A percentile compares a stretch with the other conserved stretches of the same genome.
These are phyloP conservation scores for Brasenia schreberi DNA, from an alignment of 164 flowering plant genomes.

Conservation along the genomic window DNA sequence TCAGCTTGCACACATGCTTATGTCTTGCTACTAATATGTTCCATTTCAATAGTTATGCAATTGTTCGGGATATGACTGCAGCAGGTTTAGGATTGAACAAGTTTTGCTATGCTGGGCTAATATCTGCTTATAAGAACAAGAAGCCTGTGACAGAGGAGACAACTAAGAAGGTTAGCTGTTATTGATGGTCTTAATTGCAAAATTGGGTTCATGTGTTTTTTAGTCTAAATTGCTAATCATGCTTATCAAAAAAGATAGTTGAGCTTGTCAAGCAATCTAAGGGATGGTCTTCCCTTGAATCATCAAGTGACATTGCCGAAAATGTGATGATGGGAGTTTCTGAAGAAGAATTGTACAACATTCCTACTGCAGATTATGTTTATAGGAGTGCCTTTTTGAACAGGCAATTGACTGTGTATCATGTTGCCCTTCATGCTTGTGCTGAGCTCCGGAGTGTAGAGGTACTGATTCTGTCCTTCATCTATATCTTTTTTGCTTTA, in stretches of 20 bases:
- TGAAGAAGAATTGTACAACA: slow-evolving; percentile 67
- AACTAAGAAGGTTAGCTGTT: slow-evolving; percentile 37
- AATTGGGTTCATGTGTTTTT: slow-evolving; percentile 1
- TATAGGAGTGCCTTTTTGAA: slow-evolving; percentile 42
- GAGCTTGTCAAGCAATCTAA: slow-evolving; percentile 88
- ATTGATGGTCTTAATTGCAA: slow-evolving; percentile 1
- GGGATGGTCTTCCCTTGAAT: slow-evolving; percentile 69
- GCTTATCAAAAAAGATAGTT: slow-evolving; percentile 36
- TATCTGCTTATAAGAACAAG: slow-evolving; percentile 68
- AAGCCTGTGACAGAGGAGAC: slow-evolving; percentile 14
- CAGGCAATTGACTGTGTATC: slow-evolving; percentile 57
- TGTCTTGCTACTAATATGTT: neutral
- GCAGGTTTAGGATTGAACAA: slow-evolving; percentile 94
- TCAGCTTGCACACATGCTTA: neutral
- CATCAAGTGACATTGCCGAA: slow-evolving; percentile 41
- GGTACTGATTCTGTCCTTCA: slow-evolving; percentile 26
- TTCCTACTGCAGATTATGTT: slow-evolving; percentile 74
- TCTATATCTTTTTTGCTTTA: neutral
- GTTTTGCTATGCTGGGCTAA: slow-evolving; percentile 92
- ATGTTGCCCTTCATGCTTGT: slow-evolving; percentile 71
- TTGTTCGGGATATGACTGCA: slow-evolving; percentile 97
- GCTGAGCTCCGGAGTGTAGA: slow-evolving; percentile 34
- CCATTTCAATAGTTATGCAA: slow-evolving; percentile 48
- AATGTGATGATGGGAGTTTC: slow-evolving; percentile 65
- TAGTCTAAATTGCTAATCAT: neutral